Conservation (phyloP, 2,329 filamentous ascomycete species). For the Coleophoma crateriformis region DNA sequence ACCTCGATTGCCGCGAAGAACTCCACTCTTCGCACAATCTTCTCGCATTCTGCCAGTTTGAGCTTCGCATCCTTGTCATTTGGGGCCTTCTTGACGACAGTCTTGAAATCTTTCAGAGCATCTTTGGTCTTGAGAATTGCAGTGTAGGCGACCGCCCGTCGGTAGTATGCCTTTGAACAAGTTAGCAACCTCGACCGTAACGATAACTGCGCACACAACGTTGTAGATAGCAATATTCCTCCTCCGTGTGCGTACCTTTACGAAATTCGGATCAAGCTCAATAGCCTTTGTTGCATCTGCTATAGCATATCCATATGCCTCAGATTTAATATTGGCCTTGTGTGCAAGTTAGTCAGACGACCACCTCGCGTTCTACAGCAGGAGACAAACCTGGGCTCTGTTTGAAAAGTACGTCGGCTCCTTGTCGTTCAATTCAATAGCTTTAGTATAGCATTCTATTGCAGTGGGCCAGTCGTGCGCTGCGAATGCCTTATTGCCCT, state of each 20-base stretch:
- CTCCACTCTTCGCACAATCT: slow-evolving; percentile 84
- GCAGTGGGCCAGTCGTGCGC: slow-evolving; percentile 81
- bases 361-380: slow-evolving; percentile 20
- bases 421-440: slow-evolving; percentile 76
- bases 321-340: slow-evolving; percentile 90
- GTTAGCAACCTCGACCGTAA: not conserved
- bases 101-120: slow-evolving; percentile 86
- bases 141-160: slow-evolving; percentile 84
- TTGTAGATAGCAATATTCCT: no score
- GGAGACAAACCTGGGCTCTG: slow-evolving; percentile 72
- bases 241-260: slow-evolving; percentile 59
- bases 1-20: slow-evolving; percentile 96
- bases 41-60: slow-evolving; percentile 89
- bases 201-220: no score
- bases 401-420: slow-evolving; percentile 93
- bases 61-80: slow-evolving; percentile 85
- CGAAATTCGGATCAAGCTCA: slow-evolving; percentile 79
- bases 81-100: slow-evolving; percentile 82
- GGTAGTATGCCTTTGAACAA: slow-evolving; percentile 73
- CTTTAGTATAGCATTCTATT: slow-evolving; percentile 78
- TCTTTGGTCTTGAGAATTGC: slow-evolving; percentile 86
- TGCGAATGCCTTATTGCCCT: slow-evolving; percentile 91
- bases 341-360: slow-evolving; percentile 41
- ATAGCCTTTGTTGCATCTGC: slow-evolving; percentile 87
- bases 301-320: slow-evolving; percentile 90